phyloP scores from a whole-genome alignment of 371 early-diverging fungal species.

The Chytridiales sp. region DNA sequence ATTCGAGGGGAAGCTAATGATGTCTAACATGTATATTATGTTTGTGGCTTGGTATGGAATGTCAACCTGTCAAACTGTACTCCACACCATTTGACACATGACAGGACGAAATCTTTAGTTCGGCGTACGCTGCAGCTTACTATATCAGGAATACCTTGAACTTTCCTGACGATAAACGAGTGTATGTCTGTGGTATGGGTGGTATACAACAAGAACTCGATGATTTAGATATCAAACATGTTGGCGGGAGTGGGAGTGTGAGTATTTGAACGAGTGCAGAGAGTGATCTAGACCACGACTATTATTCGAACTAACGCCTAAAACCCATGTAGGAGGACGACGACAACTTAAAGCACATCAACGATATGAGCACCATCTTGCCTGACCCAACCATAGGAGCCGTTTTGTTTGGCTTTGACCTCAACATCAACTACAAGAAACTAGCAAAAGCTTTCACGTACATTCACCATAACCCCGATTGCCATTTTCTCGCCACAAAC shows the following conservation, averaged over 20 bases:
- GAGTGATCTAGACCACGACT: no score
- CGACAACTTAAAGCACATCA: constrained; percentile 44
- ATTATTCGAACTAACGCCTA: no score
- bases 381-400: constrained; percentile 73
- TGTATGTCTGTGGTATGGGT: constrained; percentile 85
- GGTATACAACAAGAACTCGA: constrained; percentile 87
- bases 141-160: constrained; percentile 79
- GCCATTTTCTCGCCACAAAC: constrained; percentile 91
- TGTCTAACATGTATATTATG: no score
- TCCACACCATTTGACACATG: neutral
- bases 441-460: constrained; percentile 87
- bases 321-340: constrained; percentile 49
- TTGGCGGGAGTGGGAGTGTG: constrained; percentile 56
- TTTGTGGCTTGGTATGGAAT: no score
- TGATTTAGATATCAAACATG: constrained; percentile 65
- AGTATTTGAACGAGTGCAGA: no score
- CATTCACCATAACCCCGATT: constrained; percentile 65
- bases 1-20: no score
- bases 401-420: constrained; percentile 82
- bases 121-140: constrained; percentile 92
- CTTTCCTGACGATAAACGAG: constrained; percentile 81
- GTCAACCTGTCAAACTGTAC: neutral
- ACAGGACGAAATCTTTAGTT: constrained; percentile 91
- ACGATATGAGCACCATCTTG: constrained; percentile 52
- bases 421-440: constrained; percentile 85